These are phyloP conservation scores for Tagetes patula DNA, from an alignment of 129 eudicot species.

Conservation along the genomic window DNA sequence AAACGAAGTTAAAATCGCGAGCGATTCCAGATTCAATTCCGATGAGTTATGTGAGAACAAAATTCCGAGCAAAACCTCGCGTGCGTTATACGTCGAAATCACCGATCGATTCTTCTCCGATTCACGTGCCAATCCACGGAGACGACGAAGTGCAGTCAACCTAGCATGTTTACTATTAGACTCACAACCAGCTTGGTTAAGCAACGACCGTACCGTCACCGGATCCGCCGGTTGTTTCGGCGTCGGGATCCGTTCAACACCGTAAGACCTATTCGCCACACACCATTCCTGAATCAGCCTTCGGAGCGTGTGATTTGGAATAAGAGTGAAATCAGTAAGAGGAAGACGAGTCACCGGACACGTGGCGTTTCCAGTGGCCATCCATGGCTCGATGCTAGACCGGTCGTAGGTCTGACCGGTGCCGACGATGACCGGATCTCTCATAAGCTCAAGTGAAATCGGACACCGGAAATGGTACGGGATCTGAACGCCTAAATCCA, in stretches of 20 bases:
- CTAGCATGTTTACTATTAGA: constrained; percentile 46
- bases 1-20: constrained; percentile 64
- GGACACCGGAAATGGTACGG: constrained; percentile 91
- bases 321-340: constrained; percentile 54
- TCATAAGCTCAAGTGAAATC: constrained; percentile 77
- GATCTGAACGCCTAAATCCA: constrained; percentile 73
- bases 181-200: constrained; percentile 55
- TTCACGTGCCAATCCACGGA: constrained; percentile 77
- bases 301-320: constrained; percentile 86
- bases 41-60: constrained; percentile 42
- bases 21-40: constrained; percentile 61
- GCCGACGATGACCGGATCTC: constrained; percentile 77
- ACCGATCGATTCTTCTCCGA: constrained; percentile 77
- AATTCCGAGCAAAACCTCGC: constrained; percentile 42
- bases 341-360: constrained; percentile 86
- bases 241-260: constrained; percentile 91
- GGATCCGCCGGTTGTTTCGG: constrained; percentile 98
- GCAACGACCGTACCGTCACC: constrained; percentile 51
- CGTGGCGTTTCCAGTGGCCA: constrained; percentile 82
- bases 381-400: constrained; percentile 81
- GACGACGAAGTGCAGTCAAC: constrained; percentile 57
- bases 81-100: constrained; percentile 50
- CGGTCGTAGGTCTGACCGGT: constrained; percentile 96
- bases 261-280: constrained; percentile 67
- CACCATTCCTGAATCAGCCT: constrained; percentile 95